Evolutionary conservation across 164 flowering plant genomes (phyloP).

Genomic region (Kalanchoe fedtschenkoi): DNA sequence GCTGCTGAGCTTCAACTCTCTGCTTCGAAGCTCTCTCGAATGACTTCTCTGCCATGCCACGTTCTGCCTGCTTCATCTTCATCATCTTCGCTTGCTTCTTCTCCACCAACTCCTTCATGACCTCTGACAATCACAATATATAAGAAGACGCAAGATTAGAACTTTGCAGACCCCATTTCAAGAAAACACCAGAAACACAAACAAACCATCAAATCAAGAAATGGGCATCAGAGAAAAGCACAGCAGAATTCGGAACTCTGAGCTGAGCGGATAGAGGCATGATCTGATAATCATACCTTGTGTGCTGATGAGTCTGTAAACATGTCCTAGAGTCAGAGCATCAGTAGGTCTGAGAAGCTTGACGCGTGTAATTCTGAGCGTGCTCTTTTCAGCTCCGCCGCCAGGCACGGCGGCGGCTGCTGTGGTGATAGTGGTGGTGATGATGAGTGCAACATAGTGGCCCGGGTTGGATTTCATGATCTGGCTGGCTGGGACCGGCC

Average conservation of each 20-base stretch:
- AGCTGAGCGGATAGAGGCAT: background rate
- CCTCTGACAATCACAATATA: slow-evolving; percentile 45
- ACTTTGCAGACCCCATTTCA: background rate
- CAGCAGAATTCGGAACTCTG: background rate
- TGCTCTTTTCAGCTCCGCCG: slow-evolving; percentile 8
- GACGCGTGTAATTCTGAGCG: slow-evolving; percentile 45
- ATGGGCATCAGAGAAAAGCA: background rate
- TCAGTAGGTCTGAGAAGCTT: slow-evolving; percentile 78
- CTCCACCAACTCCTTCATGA: too few relatives aligned
- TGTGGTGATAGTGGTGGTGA: slow-evolving; percentile 34
- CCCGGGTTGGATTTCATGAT: slow-evolving; percentile 75
- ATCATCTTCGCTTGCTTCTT: too few relatives aligned
- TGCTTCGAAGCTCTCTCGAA: too few relatives aligned
- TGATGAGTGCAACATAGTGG: slow-evolving; percentile 72
- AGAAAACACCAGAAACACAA: background rate
- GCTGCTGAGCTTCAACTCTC: too few relatives aligned
- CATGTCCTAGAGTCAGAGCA: slow-evolving; percentile 67
- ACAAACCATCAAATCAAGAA: background rate
- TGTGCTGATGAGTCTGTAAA: slow-evolving; percentile 62
- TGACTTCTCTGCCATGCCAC: too few relatives aligned
- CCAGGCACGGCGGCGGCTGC: slow-evolving; percentile 4
- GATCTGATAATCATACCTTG: slow-evolving; percentile 36
- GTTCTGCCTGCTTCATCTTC: too few relatives aligned
- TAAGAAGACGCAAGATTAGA: background rate
- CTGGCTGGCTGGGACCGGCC: slow-evolving; percentile 59